Evolutionary conservation across 2,329 filamentous ascomycete species (phyloP), one percentile per base, ranked within the genome.

Genomic region (Botryosphaeria dothidea): DNA sequence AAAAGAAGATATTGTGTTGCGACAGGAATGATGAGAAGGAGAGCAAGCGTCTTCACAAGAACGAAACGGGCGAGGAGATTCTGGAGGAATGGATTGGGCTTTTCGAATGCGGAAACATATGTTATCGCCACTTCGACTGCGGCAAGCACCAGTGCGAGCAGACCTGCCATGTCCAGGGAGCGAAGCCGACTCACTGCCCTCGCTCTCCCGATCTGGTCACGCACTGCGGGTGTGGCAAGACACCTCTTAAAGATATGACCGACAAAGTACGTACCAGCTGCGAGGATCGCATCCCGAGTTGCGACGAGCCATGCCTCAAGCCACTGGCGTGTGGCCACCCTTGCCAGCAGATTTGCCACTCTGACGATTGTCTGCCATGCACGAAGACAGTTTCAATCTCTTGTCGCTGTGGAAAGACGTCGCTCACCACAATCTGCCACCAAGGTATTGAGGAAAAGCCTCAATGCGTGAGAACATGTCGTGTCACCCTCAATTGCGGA

Each of bases 201-300:
- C 85, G 86, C 61, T 95, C 94, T 2, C 91, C 93, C 0, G 92
- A 97, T 74, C 79, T 91, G 23, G 87, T 98, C 23, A 86, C 85
- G 0, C 84, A 90, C 69, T 99, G 95, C 72, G 91, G 92, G 31
- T 99, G 95, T 71, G 93, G 94, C 23, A 97, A 97, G 80, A 97
- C 93, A 0, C 76, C 81, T 0, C 78, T 99, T 2, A 74, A 78
- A 0, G 81, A 88, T 2, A 85, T 97, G 6, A 77, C 87, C 0
- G 79, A 82, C 3, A 75, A 80, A 6, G 82, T 85, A 1, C 88
- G 95, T 63, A 77, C 80, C 41, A 85, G 84, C 21, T 99, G 95
- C 73, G 82, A 88, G 66, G 93, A 97, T 66, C 80, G 84, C 0
- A 89, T 99, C 52, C 90, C 92, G 1, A 91, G 90, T 70, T 99